Percentiles rank a stretch among this genome's conserved stretches.
These are phyloP conservation scores for Russula vinacea DNA, from an alignment of 768 basidiomycete genomes.

Conservation along the genomic window DNA sequence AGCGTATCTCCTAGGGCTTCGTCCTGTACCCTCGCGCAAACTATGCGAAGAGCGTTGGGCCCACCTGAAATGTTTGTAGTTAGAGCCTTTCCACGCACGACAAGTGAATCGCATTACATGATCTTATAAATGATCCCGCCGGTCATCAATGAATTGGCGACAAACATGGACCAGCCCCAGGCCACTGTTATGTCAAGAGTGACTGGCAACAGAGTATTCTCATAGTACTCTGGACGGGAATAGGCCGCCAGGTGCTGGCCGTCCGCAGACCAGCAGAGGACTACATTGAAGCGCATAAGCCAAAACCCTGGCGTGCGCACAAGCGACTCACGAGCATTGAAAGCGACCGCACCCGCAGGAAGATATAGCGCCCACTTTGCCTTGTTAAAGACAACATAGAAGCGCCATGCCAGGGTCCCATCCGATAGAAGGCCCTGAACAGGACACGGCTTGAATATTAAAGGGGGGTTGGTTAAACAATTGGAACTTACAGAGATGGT, in stretches of 20 bases:
- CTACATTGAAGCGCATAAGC: conserved; percentile 16
- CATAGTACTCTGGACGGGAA: conserved; percentile 21
- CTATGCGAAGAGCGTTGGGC: not conserved
- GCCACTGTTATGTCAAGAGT: conserved; percentile 31
- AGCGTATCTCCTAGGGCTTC: not conserved
- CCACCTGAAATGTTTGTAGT: conserved; percentile 1
- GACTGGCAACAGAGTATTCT: conserved; percentile 24
- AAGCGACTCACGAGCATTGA: conserved; percentile 29
- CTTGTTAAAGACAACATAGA: conserved; percentile 30
- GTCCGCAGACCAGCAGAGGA: conserved; percentile 31
- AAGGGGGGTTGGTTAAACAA: not conserved
- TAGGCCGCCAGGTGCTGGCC: conserved; percentile 29
- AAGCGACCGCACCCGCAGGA: conserved; percentile 22
- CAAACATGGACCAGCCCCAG: conserved; percentile 34
- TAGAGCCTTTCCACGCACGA: not conserved
- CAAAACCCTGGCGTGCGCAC: not conserved
- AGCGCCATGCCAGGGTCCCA: conserved; percentile 33
- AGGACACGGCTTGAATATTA: not conserved
- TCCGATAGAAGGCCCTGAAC: conserved; percentile 31
- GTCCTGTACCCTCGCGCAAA: not conserved
- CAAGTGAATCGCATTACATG: conserved; percentile 21
- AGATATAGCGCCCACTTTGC: conserved; percentile 31
- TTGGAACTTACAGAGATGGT: conserved; percentile 9
- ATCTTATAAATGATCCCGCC: conserved; percentile 31
- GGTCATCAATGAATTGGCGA: conserved; percentile 31